Conservation (phyloP, 805 yeast genomes). For the Jamesozyma piceae region DNA sequence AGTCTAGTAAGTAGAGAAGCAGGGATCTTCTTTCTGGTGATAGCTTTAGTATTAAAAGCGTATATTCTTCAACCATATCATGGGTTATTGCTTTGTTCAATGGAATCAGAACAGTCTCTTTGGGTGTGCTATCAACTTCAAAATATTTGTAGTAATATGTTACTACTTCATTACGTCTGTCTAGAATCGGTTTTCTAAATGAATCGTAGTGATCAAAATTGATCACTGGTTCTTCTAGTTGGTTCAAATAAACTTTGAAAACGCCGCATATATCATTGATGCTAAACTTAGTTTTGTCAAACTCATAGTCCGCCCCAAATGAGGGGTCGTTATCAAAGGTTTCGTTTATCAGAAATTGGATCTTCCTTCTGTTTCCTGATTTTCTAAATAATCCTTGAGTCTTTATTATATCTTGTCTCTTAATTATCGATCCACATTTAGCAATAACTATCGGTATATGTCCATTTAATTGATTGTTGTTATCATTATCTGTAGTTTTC, state of each 20-base stretch:
- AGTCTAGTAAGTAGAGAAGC: constrained; percentile 73
- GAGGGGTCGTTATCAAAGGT: constrained; percentile 82
- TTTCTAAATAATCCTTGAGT: constrained; percentile 88
- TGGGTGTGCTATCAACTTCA: neutral
- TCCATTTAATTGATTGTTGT: neutral
- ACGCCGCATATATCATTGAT: constrained; percentile 94
- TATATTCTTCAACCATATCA: constrained; percentile 47
- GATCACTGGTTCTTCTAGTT: constrained; percentile 83
- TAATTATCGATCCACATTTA: constrained; percentile 77
- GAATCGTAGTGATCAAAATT: constrained; percentile 65
- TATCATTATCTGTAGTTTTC: too few relatives aligned
- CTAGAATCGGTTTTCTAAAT: constrained; percentile 64
- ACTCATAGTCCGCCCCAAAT: constrained; percentile 59
- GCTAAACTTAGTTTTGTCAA: constrained; percentile 59
- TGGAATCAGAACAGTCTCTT: too few relatives aligned
- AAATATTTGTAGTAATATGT: neutral
- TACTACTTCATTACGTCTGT: constrained; percentile 6
- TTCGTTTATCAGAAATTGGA: constrained; percentile 67
- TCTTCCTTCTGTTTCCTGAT: constrained; percentile 80
- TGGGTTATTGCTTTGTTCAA: neutral
- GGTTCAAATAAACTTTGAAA: constrained; percentile 71
- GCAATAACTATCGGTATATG: constrained; percentile 85
- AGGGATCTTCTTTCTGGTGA: constrained; percentile 71
- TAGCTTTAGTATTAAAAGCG: constrained; percentile 51
- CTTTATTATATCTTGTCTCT: constrained; percentile 54